phyloP scores from a whole-genome alignment of 2,329 filamentous ascomycete species.

The Metarhizium brunneum region DNA sequence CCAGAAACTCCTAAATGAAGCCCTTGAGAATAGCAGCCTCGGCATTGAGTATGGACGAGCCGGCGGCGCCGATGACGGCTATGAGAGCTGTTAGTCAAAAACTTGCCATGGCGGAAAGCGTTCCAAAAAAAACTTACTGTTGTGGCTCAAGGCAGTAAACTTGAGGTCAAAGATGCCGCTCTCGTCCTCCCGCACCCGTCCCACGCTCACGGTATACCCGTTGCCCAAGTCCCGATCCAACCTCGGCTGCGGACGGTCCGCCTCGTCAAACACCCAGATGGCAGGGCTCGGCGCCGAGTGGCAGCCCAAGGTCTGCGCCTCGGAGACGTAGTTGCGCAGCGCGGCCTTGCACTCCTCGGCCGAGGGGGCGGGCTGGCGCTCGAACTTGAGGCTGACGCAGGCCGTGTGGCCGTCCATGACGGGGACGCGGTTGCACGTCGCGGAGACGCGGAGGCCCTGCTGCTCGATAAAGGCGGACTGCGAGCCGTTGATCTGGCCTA shows the following conservation, averaged over 20 bases:
- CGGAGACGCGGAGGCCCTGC: slow-evolving; percentile 63
- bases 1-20: slow-evolving; percentile 36
- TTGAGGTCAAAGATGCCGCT: slow-evolving; percentile 89
- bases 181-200: slow-evolving; percentile 75
- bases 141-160: slow-evolving; percentile 86
- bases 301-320: slow-evolving; percentile 76
- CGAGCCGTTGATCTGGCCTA: slow-evolving; percentile 64
- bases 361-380: slow-evolving; percentile 61
- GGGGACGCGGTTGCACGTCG: slow-evolving; percentile 87
- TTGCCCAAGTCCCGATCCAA: slow-evolving; percentile 77
- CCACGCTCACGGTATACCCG: slow-evolving; percentile 88
- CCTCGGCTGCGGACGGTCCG: slow-evolving; percentile 82
- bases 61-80: slow-evolving; percentile 92
- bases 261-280: slow-evolving; percentile 83
- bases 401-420: slow-evolving; percentile 92
- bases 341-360: slow-evolving; percentile 71
- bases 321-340: slow-evolving; percentile 69
- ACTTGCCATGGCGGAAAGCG: not conserved
- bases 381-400: slow-evolving; percentile 83
- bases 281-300: slow-evolving; percentile 74
- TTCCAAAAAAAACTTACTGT: slow-evolving; percentile 36
- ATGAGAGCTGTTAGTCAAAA: not conserved
- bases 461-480: slow-evolving; percentile 71
- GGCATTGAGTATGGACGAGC: slow-evolving; percentile 88
- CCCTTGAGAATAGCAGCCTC: slow-evolving; percentile 89